Conservation (phyloP, 2,329 filamentous ascomycete species). For the Hymenoscyphus fructigenus region DNA sequence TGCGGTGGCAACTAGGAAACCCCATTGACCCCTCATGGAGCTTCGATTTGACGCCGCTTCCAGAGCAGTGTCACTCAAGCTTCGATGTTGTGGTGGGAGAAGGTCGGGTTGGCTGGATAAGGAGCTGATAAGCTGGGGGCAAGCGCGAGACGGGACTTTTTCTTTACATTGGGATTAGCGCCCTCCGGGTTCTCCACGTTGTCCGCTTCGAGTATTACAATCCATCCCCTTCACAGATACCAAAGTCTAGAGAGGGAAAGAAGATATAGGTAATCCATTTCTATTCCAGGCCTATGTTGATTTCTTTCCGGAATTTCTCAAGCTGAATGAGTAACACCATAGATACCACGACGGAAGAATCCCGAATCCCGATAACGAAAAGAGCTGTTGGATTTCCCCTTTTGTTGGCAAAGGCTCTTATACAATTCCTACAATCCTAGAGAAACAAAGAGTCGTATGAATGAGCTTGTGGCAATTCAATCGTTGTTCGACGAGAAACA, state of each 20-base stretch:
- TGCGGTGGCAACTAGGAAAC: neutral
- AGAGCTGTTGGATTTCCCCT: too few species aligned
- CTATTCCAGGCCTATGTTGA: neutral
- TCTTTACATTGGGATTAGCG: slow-evolving; percentile 7
- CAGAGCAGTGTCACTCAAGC: neutral
- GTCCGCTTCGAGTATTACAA: slow-evolving; percentile 9
- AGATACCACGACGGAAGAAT: neutral
- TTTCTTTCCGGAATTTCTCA: neutral
- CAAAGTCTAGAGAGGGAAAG: neutral
- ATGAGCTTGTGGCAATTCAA: too few species aligned
- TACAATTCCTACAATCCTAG: too few species aligned
- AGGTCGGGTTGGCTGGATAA: slow-evolving; percentile 9
- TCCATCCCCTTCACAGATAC: slow-evolving; percentile 6
- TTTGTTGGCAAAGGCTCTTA: too few species aligned
- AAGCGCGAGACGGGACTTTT: neutral
- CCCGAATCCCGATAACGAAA: too few species aligned
- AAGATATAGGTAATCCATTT: slow-evolving; percentile 4
- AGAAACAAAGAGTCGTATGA: too few species aligned
- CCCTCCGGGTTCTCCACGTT: neutral
- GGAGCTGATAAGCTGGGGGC: neutral
- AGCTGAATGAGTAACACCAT: neutral
- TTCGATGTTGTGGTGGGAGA: neutral
- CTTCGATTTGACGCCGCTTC: slow-evolving; percentile 1
- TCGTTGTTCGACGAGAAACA: too few species aligned
- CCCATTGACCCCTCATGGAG: slow-evolving; percentile 3